Evolutionary conservation across 2,329 filamentous ascomycete genomes (phyloP).

Genomic region (Hypoxylon sp.): DNA sequence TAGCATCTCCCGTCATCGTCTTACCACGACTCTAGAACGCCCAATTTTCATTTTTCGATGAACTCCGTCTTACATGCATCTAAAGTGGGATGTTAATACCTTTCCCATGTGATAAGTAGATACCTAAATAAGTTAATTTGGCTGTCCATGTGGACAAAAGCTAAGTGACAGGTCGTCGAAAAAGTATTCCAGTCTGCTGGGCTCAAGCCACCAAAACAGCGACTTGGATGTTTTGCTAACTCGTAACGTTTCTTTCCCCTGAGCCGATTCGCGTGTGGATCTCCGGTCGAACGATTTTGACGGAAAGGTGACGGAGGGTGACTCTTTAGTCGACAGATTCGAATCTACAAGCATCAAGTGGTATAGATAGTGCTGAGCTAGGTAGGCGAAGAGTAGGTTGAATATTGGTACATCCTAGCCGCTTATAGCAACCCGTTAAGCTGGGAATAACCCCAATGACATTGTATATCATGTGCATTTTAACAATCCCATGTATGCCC

Average conservation of each 20-base stretch:
- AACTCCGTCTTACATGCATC: conserved; percentile 16
- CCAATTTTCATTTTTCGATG: conserved; percentile 7
- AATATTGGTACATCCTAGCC: conserved; percentile 24
- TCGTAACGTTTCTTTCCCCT: conserved; percentile 26
- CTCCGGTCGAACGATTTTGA: conserved; percentile 11
- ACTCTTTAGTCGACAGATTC: conserved; percentile 11
- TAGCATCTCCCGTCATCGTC: conserved; percentile 6
- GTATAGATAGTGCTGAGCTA: conserved; percentile 13
- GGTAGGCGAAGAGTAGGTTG: conserved; percentile 3
- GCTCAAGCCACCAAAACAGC: conserved; percentile 19
- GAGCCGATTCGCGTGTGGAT: conserved; percentile 10
- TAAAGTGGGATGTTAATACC: conserved; percentile 2
- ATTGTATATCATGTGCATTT: conserved; percentile 28
- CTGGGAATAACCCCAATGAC: conserved; percentile 2
- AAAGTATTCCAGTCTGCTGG: conserved; percentile 26
- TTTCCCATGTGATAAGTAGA: conserved; percentile 12
- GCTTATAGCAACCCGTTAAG: conserved; percentile 27
- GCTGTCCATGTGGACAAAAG: conserved; percentile 3
- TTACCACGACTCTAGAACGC: conserved; percentile 15
- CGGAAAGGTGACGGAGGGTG: conserved; percentile 1
- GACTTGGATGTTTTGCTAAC: background rate
- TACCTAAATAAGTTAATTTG: background rate
- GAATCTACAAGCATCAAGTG: conserved; percentile 16
- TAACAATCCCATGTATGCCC: conserved; percentile 10
- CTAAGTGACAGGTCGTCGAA: conserved; percentile 13